phyloP scores from a whole-genome alignment of 2,329 filamentous ascomycete genomes.

The Monilinia fructigena region DNA sequence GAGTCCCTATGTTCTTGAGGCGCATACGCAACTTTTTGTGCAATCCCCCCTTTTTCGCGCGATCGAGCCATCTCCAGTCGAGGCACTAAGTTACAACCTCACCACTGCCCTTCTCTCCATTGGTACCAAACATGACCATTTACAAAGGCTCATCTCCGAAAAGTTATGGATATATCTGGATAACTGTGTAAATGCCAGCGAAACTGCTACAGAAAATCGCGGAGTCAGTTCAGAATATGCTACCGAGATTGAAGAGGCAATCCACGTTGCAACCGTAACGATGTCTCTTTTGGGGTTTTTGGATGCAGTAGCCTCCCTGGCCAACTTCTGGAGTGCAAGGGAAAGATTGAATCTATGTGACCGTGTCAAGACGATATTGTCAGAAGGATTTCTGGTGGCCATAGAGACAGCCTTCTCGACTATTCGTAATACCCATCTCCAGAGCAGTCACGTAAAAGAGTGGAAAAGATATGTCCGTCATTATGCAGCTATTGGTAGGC shows the following conservation, averaged over 20 bases:
- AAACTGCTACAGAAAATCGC: constrained; percentile 53
- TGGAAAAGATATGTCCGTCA: constrained; percentile 86
- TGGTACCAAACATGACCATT: constrained; percentile 66
- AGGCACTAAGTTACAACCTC: constrained; percentile 75
- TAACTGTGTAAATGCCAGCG: constrained; percentile 64
- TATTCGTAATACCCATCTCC: constrained; percentile 73
- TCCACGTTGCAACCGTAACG: constrained; percentile 70
- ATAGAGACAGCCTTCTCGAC: constrained; percentile 89
- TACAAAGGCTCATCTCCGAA: constrained; percentile 65
- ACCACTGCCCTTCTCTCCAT: constrained; percentile 79
- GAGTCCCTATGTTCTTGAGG: constrained; percentile 80
- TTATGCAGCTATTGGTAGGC: constrained; percentile 75
- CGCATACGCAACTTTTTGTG: constrained; percentile 74
- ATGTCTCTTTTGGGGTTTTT: constrained; percentile 90
- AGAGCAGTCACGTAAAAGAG: constrained; percentile 67
- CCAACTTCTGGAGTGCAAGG: constrained; percentile 75
- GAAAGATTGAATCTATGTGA: constrained; percentile 74
- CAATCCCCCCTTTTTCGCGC: constrained; percentile 79
- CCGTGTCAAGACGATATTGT: constrained; percentile 69
- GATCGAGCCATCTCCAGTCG: constrained; percentile 85
- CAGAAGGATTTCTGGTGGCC: constrained; percentile 79
- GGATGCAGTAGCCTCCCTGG: constrained; percentile 73
- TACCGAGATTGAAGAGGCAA: constrained; percentile 59
- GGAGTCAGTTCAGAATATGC: constrained; percentile 56
- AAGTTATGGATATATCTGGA: constrained; percentile 71